A percentile compares a stretch with the other conserved stretches of the same genome.
Conservation (phyloP, 257 asterid genomes). For the Lithospermum erythrorhizon region DNA sequence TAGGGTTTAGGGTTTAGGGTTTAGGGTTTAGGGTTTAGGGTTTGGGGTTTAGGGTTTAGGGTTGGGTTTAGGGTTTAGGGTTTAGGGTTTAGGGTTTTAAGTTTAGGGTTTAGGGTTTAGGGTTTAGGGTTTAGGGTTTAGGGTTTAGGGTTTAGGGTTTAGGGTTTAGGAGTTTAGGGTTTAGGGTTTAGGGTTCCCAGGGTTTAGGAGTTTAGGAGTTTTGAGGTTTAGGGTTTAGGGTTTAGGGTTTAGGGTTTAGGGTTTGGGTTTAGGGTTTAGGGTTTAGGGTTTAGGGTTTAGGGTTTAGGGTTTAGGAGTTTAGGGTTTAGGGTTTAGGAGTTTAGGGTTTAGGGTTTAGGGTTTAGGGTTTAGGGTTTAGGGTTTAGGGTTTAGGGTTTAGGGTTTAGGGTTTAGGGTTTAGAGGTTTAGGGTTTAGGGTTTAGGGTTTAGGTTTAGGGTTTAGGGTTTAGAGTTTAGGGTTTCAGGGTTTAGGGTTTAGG, state of each 20-base stretch:
- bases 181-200: neutral
- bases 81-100: no score
- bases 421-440: slow-evolving; percentile 4
- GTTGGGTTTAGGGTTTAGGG: no score
- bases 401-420: slow-evolving; percentile 2
- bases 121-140: neutral
- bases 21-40: no score
- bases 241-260: no score
- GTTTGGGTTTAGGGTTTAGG: no score
- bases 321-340: neutral
- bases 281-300: neutral
- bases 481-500: neutral
- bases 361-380: slow-evolving; percentile 4
- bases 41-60: no score
- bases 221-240: no score
- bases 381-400: slow-evolving; percentile 7
- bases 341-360: slow-evolving; percentile 2
- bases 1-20: no score
- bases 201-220: no score
- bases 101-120: slow-evolving; percentile 7
- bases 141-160: slow-evolving; percentile 3
- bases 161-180: neutral
- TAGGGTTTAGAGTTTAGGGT: slow-evolving; percentile 5
- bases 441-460: slow-evolving; percentile 5
- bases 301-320: neutral